A percentile compares a stretch with the other conserved stretches of the same genome.
phyloP scores from a whole-genome alignment of 2,329 filamentous ascomycete species.

The Ilyonectria mors-panacis region DNA sequence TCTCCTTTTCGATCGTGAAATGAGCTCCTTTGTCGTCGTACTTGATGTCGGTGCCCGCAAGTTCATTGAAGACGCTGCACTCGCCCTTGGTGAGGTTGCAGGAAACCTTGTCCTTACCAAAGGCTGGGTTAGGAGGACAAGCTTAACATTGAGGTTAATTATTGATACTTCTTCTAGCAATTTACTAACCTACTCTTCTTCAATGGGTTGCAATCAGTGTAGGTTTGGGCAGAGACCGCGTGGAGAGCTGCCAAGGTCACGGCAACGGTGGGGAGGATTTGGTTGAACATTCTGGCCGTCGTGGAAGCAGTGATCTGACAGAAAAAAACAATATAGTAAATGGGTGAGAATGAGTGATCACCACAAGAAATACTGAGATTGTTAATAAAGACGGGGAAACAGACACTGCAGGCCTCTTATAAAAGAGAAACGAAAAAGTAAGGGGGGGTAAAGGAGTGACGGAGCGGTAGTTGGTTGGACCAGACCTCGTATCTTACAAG shows the following conservation, averaged over 20 bases:
- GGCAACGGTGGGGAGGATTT: constrained; percentile 4
- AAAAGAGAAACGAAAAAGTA: background rate
- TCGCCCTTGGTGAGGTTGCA: constrained; percentile 84
- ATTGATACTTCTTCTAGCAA: background rate
- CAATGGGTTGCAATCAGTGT: constrained; percentile 66
- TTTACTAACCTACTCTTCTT: constrained; percentile 58
- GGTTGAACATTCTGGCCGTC: constrained; percentile 8
- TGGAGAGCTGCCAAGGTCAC: constrained; percentile 23
- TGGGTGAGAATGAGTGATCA: background rate
- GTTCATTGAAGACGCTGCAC: constrained; percentile 67
- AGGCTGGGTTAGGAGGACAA: constrained; percentile 82
- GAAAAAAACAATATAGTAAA: background rate
- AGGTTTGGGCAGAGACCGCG: constrained; percentile 67
- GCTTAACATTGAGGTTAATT: constrained; percentile 48
- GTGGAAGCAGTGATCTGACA: background rate
- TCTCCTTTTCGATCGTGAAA: constrained; percentile 77
- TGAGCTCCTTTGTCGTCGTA: constrained; percentile 66
- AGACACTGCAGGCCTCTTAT: background rate
- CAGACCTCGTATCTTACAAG: constrained; percentile 9
- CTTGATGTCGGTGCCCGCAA: constrained; percentile 62
- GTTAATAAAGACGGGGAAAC: background rate
- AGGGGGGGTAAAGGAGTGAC: background rate
- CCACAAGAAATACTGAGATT: background rate
- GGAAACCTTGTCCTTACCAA: constrained; percentile 69
- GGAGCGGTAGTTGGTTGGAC: background rate